phyloP scores from a whole-genome alignment of 306 rosid genomes.

The Cercis canadensis region DNA sequence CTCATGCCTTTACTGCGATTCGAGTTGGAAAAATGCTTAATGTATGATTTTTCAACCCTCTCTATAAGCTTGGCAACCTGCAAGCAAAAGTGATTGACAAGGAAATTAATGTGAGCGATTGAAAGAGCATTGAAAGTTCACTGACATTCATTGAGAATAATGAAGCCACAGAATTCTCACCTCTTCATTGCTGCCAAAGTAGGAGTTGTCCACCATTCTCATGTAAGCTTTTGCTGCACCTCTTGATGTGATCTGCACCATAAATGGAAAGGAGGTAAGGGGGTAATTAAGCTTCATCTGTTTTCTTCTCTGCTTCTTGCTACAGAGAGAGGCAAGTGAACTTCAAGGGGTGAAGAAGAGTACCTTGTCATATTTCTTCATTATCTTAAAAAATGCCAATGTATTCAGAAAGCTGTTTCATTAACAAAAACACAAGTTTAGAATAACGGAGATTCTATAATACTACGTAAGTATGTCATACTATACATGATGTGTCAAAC shows the following conservation, averaged over 20 bases:
- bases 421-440: conserved; percentile 3
- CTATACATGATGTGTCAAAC: no score
- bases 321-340: no score
- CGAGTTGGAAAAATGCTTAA: conserved; percentile 63
- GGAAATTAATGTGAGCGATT: conserved; percentile 17
- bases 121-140: neutral
- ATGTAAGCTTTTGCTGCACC: conserved; percentile 30
- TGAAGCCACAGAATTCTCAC: conserved; percentile 47
- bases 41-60: conserved; percentile 45
- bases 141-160: conserved; percentile 10
- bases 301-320: no score
- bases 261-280: neutral
- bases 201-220: conserved; percentile 41
- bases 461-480: no score
- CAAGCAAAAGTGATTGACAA: conserved; percentile 34
- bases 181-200: conserved; percentile 74
- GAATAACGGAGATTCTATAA: no score
- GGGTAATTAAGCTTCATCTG: neutral
- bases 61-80: conserved; percentile 46
- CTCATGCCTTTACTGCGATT: conserved; percentile 69
- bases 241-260: conserved; percentile 67
- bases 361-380: conserved; percentile 89
- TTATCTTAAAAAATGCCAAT: conserved; percentile 80
- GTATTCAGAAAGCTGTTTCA: conserved; percentile 66
- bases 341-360: neutral